Base-by-base conservation (phyloP, 352 stramenopile species). In the Pythium insidiosum region DNA sequence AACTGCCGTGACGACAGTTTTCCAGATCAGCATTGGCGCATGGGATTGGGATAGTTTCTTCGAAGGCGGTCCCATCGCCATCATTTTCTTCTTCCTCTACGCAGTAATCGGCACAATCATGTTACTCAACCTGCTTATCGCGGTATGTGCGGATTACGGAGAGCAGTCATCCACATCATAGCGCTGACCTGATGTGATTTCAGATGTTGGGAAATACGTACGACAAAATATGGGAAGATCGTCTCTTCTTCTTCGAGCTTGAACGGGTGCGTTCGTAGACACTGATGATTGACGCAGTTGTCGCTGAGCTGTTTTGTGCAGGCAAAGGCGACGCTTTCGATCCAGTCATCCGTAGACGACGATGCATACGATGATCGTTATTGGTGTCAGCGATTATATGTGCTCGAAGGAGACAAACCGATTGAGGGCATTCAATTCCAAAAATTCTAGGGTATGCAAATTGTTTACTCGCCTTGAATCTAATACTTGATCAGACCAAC, bases 151-250 rank as follows among this genome's bases (percentile, higher is more conserved):
- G n/a, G n/a, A n/a, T n/a, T n/a, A n/a, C n/a, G n/a, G n/a, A n/a
- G n/a, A n/a, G n/a, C n/a, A n/a, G n/a, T n/a, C n/a, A n/a, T n/a
- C n/a, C n/a, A n/a, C n/a, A n/a, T n/a, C n/a, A n/a, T 1, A 31
- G 4, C 29, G 23, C 31, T 13, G 2, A 18, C 15, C 38, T 30
- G 9, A 9, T 15, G 28, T 9, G 9, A 15, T 15, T 22, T n/a
- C 18, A 91, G 78, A 88, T 91, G 78, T 67, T 88, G 34, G 78
- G 75, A 7, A 87, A 84, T 48, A 91, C 75, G 6, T 91, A 91
- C 61, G 72, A 91, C 61, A 87, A 91, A 30, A 71, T 91, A 5
- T 88, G 75, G 75, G 78, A 87, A 61, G 75, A 91, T 43, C 71
- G 72, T 0, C 42, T 91, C 39, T 61, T 86, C 6, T 91, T 88